Evolutionary conservation across 2,329 filamentous ascomycete species (phyloP), one percentile per base, ranked within the genome.

Genomic region (Helotiales sp.): DNA sequence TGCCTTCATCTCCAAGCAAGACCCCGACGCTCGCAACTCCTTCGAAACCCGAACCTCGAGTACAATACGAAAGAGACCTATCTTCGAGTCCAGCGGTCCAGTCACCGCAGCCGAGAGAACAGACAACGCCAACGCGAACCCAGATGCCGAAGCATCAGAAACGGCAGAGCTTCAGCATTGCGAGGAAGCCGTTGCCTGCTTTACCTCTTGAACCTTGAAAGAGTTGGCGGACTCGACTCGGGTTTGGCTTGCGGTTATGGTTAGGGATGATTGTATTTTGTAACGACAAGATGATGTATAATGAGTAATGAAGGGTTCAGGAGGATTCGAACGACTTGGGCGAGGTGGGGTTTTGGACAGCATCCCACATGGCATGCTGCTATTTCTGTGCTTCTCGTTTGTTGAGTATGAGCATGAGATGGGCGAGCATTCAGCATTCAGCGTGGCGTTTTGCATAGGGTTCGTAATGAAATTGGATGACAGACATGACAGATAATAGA

Each of bases 111-210:
- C 5, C 7, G 15, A 12, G 22, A n/a, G 19, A 17, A 36, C 12
- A 50, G n/a, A n/a, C n/a, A 22, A 8, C 38, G 22, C 19, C 17
- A 15, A 3, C 5, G 27, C 30, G 25, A 36, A 31, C n/a, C 25
- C 36, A 29, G 5, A 24, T 13, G 17, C 33, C 29, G 7, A 40
- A 29, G 25, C 15, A 13, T 9, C 15, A 49, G 17, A 47, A 40
- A 15, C 24, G 24, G 13, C 34, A 44, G 38, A 53, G 57, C 30
- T 63, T 62, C 50, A 63, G 58, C 24, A 63, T 63, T 22, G 52
- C 70, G 12, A 72, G 76, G 34, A 79, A 79, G 57, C 77, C 77
- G 2, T 67, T 80, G 2, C 78, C 75, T 49, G 74, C 75, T 24
- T 66, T 78, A 38, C 76, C 75, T 3, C 72, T 17, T 17, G 40